Evolutionary conservation across 192 early-diverging fungal species (phyloP).

Genomic region (Mycoemilia scoparia): DNA sequence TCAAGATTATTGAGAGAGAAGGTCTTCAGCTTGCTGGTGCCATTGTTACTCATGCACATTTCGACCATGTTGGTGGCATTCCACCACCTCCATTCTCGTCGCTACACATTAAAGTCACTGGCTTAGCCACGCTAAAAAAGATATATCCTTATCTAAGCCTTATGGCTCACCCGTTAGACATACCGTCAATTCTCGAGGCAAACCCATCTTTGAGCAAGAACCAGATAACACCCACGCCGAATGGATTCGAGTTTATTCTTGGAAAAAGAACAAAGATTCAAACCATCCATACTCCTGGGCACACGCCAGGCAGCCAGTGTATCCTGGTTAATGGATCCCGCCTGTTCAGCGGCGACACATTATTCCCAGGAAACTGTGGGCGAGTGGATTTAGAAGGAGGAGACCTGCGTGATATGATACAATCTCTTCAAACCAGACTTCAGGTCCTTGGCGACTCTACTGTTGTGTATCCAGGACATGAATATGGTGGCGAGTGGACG

Average conservation of each 20-base stretch:
- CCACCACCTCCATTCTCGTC: conserved; percentile 74
- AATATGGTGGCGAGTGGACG: conserved; percentile 69
- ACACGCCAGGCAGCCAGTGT: conserved; percentile 75
- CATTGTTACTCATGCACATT: conserved; percentile 66
- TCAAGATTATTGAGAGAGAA: conserved; percentile 35
- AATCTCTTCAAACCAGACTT: conserved; percentile 48
- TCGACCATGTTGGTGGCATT: conserved; percentile 73
- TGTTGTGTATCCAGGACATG: conserved; percentile 79
- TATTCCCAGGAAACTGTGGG: conserved; percentile 64
- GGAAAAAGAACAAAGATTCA: conserved; percentile 32
- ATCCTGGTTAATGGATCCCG: conserved; percentile 54
- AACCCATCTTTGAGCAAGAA: conserved; percentile 43
- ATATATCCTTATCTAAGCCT: conserved; percentile 52
- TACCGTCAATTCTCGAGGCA: conserved; percentile 40
- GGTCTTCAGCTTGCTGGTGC: conserved; percentile 51
- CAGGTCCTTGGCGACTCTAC: conserved; percentile 36
- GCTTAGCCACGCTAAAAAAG: conserved; percentile 54
- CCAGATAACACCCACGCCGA: conserved; percentile 39
- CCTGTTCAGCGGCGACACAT: conserved; percentile 73
- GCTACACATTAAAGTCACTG: conserved; percentile 59
- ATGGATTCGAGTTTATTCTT: conserved; percentile 33
- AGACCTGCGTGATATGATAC: conserved; percentile 37
- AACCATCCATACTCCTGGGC: conserved; percentile 87
- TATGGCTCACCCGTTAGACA: conserved; percentile 58
- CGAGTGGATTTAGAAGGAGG: conserved; percentile 72